These are phyloP conservation scores for Phaeoacremonium minimum DNA, from an alignment of 2,329 filamentous ascomycete genomes.

Conservation along the genomic window DNA sequence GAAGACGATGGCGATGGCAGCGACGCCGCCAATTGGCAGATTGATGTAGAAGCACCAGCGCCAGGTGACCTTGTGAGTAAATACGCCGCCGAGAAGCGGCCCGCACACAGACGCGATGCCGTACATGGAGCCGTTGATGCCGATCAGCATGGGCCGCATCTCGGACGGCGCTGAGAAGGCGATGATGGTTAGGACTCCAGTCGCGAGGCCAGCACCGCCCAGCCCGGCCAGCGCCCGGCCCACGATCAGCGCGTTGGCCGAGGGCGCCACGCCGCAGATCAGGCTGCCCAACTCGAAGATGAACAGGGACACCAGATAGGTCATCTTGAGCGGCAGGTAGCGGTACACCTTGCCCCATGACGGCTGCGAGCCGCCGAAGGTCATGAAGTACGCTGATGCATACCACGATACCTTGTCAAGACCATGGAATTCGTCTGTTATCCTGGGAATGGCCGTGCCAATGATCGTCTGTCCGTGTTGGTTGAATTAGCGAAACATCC, in stretches of 20 bases:
- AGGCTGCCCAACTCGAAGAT: conserved; percentile 37
- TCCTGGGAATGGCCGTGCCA: conserved; percentile 33
- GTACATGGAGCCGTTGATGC: conserved; percentile 27
- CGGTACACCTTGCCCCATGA: conserved; percentile 16
- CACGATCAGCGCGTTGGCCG: conserved; percentile 14
- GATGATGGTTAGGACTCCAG: conserved; percentile 23
- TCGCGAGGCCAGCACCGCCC: conserved; percentile 30
- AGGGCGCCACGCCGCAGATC: conserved; percentile 32
- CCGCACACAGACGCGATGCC: conserved; percentile 26
- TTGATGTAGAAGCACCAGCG: conserved; percentile 34
- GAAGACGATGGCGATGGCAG: conserved; percentile 16
- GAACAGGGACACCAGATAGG: conserved; percentile 21
- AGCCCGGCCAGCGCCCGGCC: conserved; percentile 32
- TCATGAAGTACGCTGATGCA: conserved; percentile 16
- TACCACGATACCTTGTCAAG: conserved; percentile 40
- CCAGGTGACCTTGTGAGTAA: conserved; percentile 28
- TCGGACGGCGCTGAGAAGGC: conserved; percentile 21
- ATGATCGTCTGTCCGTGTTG: conserved; percentile 19
- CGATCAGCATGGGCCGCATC: conserved; percentile 24
- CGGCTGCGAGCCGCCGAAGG: conserved; percentile 8
- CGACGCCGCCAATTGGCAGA: conserved; percentile 24
- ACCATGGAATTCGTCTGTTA: conserved; percentile 27
- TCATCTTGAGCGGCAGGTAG: conserved; percentile 22
- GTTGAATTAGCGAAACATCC: too few species aligned
- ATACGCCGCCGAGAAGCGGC: conserved; percentile 29